Percentiles rank a stretch among this genome's conserved stretches.
Conservation (phyloP, 352 stramenopile species). For the Phytophthora constricta region DNA sequence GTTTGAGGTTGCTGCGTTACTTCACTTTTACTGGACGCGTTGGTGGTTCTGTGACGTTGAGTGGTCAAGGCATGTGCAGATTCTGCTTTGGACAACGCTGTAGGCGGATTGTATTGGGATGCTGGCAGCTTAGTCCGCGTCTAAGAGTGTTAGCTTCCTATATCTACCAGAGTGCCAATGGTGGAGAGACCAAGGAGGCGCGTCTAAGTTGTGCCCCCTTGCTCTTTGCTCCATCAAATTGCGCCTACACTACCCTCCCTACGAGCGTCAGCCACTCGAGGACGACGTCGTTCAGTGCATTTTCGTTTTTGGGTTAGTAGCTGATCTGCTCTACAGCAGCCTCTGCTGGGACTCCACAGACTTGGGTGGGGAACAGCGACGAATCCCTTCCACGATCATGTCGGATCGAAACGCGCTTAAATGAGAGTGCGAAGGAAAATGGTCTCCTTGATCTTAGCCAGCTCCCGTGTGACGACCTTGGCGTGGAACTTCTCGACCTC, state of each 20-base stretch:
- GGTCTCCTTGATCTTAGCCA: constrained; percentile 88
- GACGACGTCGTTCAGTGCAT: constrained; percentile 28
- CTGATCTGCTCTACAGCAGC: constrained; percentile 25
- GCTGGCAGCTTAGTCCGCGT: constrained; percentile 15
- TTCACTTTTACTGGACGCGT: no score
- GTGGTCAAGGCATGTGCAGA: no score
- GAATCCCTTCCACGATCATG: constrained; percentile 31
- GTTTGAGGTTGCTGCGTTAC: no score
- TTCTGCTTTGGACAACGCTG: constrained; percentile 10
- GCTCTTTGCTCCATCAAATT: constrained; percentile 24
- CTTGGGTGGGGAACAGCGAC: constrained; percentile 10
- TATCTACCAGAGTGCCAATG: constrained; percentile 39
- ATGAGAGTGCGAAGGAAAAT: constrained; percentile 84
- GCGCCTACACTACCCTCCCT: constrained; percentile 17
- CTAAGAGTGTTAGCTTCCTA: constrained; percentile 11
- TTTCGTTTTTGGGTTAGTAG: constrained; percentile 37
- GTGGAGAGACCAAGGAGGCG: not conserved
- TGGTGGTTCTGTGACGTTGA: no score
- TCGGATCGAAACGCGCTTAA: constrained; percentile 39
- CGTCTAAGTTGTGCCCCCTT: not conserved
- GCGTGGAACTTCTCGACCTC: constrained; percentile 85
- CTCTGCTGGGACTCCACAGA: constrained; percentile 5
- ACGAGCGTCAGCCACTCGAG: constrained; percentile 16
- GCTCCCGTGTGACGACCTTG: constrained; percentile 80
- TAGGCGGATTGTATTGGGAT: constrained; percentile 37